These are phyloP conservation scores for Botrytis pseudocinerea DNA, from an alignment of 2,329 filamentous ascomycete species.

Conservation along the genomic window DNA sequence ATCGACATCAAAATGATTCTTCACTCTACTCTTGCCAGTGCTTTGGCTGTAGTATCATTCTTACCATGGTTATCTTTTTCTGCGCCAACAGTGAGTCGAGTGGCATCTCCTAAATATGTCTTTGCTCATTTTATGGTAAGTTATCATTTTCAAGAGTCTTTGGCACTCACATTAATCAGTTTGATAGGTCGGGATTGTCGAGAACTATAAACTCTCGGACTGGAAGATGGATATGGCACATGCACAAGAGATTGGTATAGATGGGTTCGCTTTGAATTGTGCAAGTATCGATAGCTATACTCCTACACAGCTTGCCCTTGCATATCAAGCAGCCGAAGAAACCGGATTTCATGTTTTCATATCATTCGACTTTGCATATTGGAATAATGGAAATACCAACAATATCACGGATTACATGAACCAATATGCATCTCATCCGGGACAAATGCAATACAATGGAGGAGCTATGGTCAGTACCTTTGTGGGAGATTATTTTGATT, in stretches of 20 bases:
- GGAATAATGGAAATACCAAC: conserved; percentile 39
- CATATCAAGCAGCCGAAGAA: conserved; percentile 38
- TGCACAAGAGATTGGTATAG: conserved; percentile 42
- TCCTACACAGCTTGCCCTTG: conserved; percentile 35
- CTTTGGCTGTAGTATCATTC: conserved; percentile 7
- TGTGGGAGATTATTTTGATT: conserved; percentile 41
- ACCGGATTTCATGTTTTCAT: conserved; percentile 39
- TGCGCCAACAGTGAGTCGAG: conserved; percentile 9
- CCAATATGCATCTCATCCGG: conserved; percentile 41
- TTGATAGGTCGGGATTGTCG: conserved; percentile 30
- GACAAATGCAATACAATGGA: conserved; percentile 45
- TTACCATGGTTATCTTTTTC: conserved; percentile 12
- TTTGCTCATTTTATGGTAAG: conserved; percentile 33
- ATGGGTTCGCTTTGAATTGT: conserved; percentile 41
- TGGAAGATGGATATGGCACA: conserved; percentile 39
- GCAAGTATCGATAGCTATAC: conserved; percentile 38
- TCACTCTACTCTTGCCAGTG: not conserved
- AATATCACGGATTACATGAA: conserved; percentile 40
- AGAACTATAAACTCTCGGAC: conserved; percentile 35
- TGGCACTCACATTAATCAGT: not conserved
- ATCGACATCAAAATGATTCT: not conserved
- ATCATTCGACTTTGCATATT: conserved; percentile 42
- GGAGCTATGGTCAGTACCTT: conserved; percentile 41
- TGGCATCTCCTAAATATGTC: conserved; percentile 25
- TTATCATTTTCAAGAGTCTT: not conserved